Base-by-base conservation (phyloP, 2,329 filamentous ascomycete genomes). In the Didymella lethalis region DNA sequence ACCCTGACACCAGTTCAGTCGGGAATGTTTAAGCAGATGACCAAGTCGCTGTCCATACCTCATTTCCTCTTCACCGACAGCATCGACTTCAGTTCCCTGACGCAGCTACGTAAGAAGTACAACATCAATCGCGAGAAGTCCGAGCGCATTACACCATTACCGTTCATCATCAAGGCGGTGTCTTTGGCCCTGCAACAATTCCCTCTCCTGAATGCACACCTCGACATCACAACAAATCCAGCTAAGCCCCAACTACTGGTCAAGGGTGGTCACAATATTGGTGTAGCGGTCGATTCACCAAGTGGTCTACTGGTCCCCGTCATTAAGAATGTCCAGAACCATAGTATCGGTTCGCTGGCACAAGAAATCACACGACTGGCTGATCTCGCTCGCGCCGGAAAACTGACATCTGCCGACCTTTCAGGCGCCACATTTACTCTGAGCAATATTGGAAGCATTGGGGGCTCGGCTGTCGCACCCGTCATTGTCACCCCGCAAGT, bases 11-110 rank as follows among this genome's bases (percentile, higher is more conserved):
- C 88, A 36, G 90, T 91, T 14, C 94, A 98, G 79, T 84, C 86
- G 36, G 90, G 92, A 74, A 99, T 99, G 95, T 98, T 97, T 87
- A 97, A 96, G 81, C 86, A 88, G 60, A 99, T 99, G 95, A 97
- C 94, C 14, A 88, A 88, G 58, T 97, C 94, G 2, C 85, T 99
- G 63, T 86, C 80, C 49, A 98, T 97, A 69, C 95, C 95, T 0
- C 95, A 98, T 79, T 97, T 99, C 79, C 86, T 98, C 61, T 99
- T 96, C 80, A 90, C 92, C 38, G 93, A 97, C 78, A 91, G 94
- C 74, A 83, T 97, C 48, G 90, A 96, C 79, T 89, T 97, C 76
- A 89, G 90, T 43, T 82, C 85, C 38, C 85, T 99, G 4, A 87
- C 88, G 58, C 79, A 85, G 48, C 84, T 97, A 51, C 91, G 95